phyloP scores from a whole-genome alignment of 306 rosid species.

The Prunus fruticosa region DNA sequence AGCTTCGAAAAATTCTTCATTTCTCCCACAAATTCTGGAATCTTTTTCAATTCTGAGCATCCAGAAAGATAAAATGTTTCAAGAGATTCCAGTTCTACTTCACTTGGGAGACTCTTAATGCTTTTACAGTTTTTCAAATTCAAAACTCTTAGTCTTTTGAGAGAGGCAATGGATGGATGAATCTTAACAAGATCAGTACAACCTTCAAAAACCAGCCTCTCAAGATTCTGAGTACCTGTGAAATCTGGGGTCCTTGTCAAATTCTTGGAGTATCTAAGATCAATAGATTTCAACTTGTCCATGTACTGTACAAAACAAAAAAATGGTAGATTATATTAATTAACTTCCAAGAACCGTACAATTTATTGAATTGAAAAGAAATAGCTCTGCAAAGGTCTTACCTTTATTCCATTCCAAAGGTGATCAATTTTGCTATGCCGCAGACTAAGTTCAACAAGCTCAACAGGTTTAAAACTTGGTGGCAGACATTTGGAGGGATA shows the following conservation, averaged over 20 bases:
- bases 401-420: conserved; percentile 14
- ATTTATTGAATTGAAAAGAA: too few relatives aligned
- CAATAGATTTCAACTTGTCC: background rate
- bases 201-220: background rate
- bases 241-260: conserved; percentile 22
- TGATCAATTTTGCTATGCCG: conserved; percentile 1
- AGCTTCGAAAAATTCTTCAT: too few relatives aligned
- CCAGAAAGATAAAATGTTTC: background rate
- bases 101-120: conserved; percentile 2
- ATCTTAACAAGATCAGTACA: conserved; percentile 14
- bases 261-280: conserved; percentile 4
- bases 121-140: background rate
- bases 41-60: background rate
- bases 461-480: background rate
- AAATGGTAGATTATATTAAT: background rate
- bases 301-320: background rate
- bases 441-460: conserved; percentile 6
- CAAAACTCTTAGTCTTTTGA: background rate
- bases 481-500: conserved; percentile 10
- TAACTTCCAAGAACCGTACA: background rate
- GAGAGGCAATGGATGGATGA: conserved; percentile 8
- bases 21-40: too few relatives aligned
- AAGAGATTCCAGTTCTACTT: background rate
- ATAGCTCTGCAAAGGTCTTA: background rate
- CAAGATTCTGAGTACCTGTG: conserved; percentile 5